Evolutionary conservation across 1,284 basidiomycete species (phyloP).

Genomic region (Cerrena zonata): DNA sequence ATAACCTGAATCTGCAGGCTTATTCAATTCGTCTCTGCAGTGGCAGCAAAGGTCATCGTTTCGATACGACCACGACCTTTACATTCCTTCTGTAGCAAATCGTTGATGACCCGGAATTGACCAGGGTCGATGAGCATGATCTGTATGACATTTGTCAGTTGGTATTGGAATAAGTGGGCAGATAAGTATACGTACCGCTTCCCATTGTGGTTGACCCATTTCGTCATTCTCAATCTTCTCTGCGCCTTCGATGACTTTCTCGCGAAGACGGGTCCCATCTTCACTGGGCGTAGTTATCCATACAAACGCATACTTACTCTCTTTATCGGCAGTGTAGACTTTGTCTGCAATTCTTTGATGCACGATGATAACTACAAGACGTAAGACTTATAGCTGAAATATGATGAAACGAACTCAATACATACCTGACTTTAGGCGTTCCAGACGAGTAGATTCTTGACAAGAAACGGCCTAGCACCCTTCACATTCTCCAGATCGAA

Average conservation of each 20-base stretch:
- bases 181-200: conserved; percentile 59
- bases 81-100: conserved; percentile 85
- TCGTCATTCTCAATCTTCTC: conserved; percentile 87
- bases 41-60: conserved; percentile 71
- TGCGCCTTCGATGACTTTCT: conserved; percentile 66
- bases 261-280: conserved; percentile 70
- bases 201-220: conserved; percentile 74
- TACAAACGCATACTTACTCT: conserved; percentile 89
- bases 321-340: conserved; percentile 83
- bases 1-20: too few relatives aligned
- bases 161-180: too few relatives aligned
- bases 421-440: too few relatives aligned
- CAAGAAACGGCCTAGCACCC: not conserved
- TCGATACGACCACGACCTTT: conserved; percentile 82
- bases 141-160: conserved; percentile 40
- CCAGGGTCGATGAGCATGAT: conserved; percentile 89
- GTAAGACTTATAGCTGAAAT: too few relatives aligned
- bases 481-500: not conserved
- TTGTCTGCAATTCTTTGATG: conserved; percentile 77
- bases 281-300: conserved; percentile 73
- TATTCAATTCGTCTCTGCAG: conserved; percentile 28
- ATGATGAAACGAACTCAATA: too few relatives aligned
- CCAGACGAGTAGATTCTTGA: not conserved
- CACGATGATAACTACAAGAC: conserved; percentile 91
- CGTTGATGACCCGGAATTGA: conserved; percentile 84